Evolutionary conservation across 345 rosid genomes (phyloP).

Genomic region (Camelina laxa): DNA sequence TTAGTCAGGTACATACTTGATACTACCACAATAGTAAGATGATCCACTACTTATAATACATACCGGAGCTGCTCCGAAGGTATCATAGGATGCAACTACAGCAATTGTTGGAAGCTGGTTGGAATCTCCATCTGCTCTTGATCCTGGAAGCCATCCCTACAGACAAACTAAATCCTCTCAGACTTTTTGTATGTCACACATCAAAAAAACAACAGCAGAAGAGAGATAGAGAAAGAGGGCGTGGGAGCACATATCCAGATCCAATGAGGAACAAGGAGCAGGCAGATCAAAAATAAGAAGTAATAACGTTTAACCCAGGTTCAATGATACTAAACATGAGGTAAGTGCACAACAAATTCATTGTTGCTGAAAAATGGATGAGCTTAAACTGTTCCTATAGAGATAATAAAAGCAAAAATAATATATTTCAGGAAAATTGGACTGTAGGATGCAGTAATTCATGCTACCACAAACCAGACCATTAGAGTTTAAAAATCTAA

Average conservation of each 20-base stretch:
- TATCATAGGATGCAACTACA: constrained; percentile 92
- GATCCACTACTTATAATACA: constrained; percentile 43
- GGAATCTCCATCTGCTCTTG: constrained; percentile 84
- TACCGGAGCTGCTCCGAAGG: constrained; percentile 98
- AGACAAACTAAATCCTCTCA: constrained; percentile 33
- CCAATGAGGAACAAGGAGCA: constrained; percentile 11
- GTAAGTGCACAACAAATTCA: constrained; percentile 10
- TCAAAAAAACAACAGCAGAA: neutral
- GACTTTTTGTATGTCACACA: constrained; percentile 20
- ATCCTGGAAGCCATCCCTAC: constrained; percentile 98
- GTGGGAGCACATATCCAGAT: neutral
- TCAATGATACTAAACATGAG: neutral
- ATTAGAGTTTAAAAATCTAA: constrained; percentile 16
- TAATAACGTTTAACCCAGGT: constrained; percentile 1
- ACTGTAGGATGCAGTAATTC: neutral
- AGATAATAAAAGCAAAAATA: constrained; percentile 9
- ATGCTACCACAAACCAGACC: constrained; percentile 22
- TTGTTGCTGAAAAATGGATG: constrained; percentile 13
- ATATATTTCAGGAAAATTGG: constrained; percentile 3
- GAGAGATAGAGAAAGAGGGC: neutral
- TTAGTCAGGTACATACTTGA: constrained; percentile 24
- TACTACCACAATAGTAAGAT: constrained; percentile 22
- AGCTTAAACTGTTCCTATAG: neutral
- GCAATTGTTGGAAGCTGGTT: constrained; percentile 96
- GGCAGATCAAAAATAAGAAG: neutral